These are phyloP conservation scores for Blastobotrys proliferans DNA, from an alignment of 1,139 yeast species.

Conservation along the genomic window DNA sequence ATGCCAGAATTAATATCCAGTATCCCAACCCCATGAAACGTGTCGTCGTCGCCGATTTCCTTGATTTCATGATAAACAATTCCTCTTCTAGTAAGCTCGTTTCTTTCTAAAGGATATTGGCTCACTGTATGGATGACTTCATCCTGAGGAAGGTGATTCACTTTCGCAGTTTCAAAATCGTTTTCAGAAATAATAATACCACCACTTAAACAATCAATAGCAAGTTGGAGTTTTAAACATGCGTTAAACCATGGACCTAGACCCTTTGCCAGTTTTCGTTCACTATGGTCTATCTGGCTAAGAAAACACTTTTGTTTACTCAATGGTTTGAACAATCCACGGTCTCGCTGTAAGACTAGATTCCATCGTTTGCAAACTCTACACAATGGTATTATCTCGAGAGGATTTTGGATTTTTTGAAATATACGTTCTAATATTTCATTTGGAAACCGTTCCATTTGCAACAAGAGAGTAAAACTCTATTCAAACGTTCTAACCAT, in stretches of 20 bases:
- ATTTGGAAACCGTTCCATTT: background rate
- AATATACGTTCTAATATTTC: slow-evolving; percentile 9
- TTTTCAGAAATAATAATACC: background rate
- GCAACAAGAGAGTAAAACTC: background rate
- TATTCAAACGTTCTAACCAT: background rate
- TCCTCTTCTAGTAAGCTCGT: slow-evolving; percentile 3
- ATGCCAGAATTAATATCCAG: background rate
- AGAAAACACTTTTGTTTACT: background rate
- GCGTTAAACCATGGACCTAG: slow-evolving; percentile 10
- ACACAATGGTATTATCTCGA: slow-evolving; percentile 1
- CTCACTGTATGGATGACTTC: slow-evolving; percentile 1
- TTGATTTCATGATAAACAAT: background rate
- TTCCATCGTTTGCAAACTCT: slow-evolving; percentile 7
- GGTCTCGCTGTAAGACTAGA: slow-evolving; percentile 4
- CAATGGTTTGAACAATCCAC: slow-evolving; percentile 6
- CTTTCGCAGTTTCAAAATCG: background rate
- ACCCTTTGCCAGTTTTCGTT: background rate
- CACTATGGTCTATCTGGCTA: background rate
- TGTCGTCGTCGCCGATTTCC: background rate
- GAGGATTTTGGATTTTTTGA: background rate
- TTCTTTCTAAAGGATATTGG: slow-evolving; percentile 6
- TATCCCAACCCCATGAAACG: slow-evolving; percentile 5
- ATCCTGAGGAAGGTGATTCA: slow-evolving; percentile 2
- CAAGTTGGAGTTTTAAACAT: background rate
- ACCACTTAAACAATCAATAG: background rate